Base-by-base conservation (phyloP, 176 grass and related monocot species). In the Aegilops tauschii region DNA sequence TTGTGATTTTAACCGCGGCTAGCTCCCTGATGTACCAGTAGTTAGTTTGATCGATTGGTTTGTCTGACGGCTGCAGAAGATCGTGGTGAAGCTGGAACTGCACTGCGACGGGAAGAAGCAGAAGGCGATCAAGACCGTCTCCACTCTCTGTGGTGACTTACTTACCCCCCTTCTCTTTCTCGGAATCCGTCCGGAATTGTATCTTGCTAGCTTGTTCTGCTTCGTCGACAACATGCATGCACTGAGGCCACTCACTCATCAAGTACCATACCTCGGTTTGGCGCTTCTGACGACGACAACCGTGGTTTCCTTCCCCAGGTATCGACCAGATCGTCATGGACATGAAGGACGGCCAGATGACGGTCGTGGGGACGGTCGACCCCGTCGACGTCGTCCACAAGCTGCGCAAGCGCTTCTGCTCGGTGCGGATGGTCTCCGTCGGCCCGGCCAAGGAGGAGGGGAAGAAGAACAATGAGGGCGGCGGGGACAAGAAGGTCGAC, bases 91-190 rank as follows among this genome's bases (percentile, higher is more conserved):
- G 16, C 16, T 54, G 50, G 50, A 54, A 1, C 50, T 98, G 80
- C 93, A 98, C 73, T 86, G 92, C 74, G 34, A 89, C 56, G 94
- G 78, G 89, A 86, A 90, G 1, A 98, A 98, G 88, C 82, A 84
- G 84, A 92, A 84, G 90, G 96, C 92, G 27, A 49, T 98, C 69
- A 94, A 90, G 47, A 75, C 79, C 0, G 93, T 94, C 65, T 94
- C 96, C 69, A 25, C 56, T 11, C 91, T 94, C 52, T 36, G 37
- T 0, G 96, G 96, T 93, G 54, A 54, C 54, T 58, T 56, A 84
- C 44, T 42, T 42, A 42, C 8, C 3, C 9, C 9, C 12, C 17
- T 50, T 5, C 18, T 9, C 5, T 23, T 36, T 36, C 32, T 4
- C 49, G 0, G 4, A 52, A 52, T 17, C 49, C 49, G 49, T 17